A percentile compares a stretch with the other conserved stretches of the same genome.
Conservation (phyloP, 2,329 filamentous ascomycete species). For the Pleoardoris graminearum region DNA sequence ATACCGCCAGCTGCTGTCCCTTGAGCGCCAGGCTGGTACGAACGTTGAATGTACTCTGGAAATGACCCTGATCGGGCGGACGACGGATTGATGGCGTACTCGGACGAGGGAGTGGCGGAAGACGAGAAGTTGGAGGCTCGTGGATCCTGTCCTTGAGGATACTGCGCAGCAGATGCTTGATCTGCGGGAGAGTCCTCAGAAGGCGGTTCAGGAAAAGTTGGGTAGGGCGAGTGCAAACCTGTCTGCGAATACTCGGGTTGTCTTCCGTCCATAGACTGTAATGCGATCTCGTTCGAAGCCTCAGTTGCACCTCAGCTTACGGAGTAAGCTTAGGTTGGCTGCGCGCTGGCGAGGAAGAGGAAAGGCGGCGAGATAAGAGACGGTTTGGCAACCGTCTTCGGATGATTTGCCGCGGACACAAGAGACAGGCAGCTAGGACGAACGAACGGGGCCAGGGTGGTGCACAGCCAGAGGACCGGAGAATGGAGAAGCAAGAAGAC, state of each 20-base stretch:
- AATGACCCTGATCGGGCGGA: conserved; percentile 81
- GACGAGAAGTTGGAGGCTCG: conserved; percentile 72
- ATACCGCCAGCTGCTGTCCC: conserved; percentile 82
- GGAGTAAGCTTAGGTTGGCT: conserved; percentile 47
- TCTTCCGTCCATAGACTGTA: conserved; percentile 59
- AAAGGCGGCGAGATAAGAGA: conserved; percentile 55
- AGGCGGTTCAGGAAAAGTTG: conserved; percentile 61
- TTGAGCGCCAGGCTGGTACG: conserved; percentile 75
- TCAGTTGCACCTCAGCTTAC: conserved; percentile 38
- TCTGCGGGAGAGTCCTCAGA: conserved; percentile 88
- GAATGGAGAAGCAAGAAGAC: conserved; percentile 37
- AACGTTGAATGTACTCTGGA: conserved; percentile 82
- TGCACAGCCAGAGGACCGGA: conserved; percentile 43
- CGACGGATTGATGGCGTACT: conserved; percentile 79
- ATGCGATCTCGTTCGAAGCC: conserved; percentile 37
- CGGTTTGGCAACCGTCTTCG: conserved; percentile 44
- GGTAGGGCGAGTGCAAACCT: conserved; percentile 60
- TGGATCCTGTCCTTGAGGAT: conserved; percentile 78
- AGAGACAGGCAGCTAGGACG: conserved; percentile 37
- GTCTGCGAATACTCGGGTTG: conserved; percentile 58
- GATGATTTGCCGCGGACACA: conserved; percentile 45
- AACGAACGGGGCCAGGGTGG: conserved; percentile 34
- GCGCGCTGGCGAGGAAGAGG: conserved; percentile 46
- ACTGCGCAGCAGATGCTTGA: conserved; percentile 91
- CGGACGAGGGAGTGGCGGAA: conserved; percentile 82